Evolutionary conservation across 495 filamentous ascomycete genomes (phyloP).

Genomic region (Letharia columbiana): DNA sequence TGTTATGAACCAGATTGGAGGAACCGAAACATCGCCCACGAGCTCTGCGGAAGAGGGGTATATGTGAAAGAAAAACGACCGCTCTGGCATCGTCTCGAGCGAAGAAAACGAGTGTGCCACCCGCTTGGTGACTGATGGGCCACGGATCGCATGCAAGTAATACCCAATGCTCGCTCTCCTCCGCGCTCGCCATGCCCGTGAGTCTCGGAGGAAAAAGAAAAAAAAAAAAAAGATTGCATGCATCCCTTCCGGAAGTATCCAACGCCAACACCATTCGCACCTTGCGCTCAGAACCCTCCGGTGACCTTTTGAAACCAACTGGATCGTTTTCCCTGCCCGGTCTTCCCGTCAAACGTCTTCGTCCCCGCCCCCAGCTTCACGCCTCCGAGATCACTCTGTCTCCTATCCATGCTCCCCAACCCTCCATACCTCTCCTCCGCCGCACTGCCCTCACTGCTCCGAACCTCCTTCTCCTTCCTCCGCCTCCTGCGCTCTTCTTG

Average conservation of each 20-base stretch:
- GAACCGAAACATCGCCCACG: background rate
- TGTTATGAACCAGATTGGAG: background rate
- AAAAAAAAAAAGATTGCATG: background rate
- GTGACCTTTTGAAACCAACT: slow-evolving; percentile 41
- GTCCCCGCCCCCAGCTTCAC: slow-evolving; percentile 31
- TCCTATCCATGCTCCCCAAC: slow-evolving; percentile 36
- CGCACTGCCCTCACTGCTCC: slow-evolving; percentile 32
- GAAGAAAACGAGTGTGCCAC: background rate
- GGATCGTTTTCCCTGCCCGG: slow-evolving; percentile 31
- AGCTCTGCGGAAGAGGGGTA: background rate
- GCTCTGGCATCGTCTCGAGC: too few species aligned
- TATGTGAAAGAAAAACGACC: background rate
- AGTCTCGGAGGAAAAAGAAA: too few species aligned
- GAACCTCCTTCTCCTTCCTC: slow-evolving; percentile 33
- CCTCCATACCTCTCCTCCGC: slow-evolving; percentile 30
- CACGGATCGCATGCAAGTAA: background rate
- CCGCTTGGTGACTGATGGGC: background rate
- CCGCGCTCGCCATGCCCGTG: background rate
- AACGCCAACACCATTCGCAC: background rate
- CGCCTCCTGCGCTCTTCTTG: slow-evolving; percentile 30
- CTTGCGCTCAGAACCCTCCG: background rate
- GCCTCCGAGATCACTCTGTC: slow-evolving; percentile 33
- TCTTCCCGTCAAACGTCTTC: slow-evolving; percentile 23
- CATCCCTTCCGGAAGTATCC: background rate
- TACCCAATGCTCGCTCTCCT: slow-evolving; percentile 1